Percentiles rank a stretch among this genome's conserved stretches.
These are phyloP conservation scores for Trifolium dubium DNA, from an alignment of 306 rosid species.

Conservation along the genomic window DNA sequence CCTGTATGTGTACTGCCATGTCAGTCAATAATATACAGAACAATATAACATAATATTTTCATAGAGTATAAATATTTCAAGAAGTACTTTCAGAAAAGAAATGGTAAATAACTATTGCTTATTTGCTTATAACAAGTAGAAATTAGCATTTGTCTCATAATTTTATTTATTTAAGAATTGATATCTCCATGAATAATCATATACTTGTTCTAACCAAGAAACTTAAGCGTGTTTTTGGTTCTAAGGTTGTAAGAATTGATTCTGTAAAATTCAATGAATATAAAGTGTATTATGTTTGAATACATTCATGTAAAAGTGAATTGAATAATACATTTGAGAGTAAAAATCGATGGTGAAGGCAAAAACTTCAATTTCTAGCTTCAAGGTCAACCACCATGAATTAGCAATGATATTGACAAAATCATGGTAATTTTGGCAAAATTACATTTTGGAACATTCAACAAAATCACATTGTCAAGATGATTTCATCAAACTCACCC, in stretches of 20 bases:
- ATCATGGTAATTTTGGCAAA: too few relatives aligned
- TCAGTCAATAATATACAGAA: not conserved
- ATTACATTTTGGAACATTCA: too few relatives aligned
- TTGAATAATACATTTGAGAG: not conserved
- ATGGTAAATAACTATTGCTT: not conserved
- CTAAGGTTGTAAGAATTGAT: not conserved
- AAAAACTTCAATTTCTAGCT: not conserved
- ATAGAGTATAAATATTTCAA: not conserved
- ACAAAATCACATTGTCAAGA: too few relatives aligned
- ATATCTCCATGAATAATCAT: not conserved
- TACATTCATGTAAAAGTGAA: not conserved
- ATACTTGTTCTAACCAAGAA: not conserved
- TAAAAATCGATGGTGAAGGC: not conserved
- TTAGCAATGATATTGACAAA: too few relatives aligned
- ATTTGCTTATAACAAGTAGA: not conserved
- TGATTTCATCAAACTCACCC: too few relatives aligned
- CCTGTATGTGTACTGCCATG: conserved; percentile 46
- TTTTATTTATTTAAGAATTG: not conserved
- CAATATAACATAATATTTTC: not conserved
- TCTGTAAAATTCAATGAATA: not conserved
- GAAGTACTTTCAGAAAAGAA: not conserved
- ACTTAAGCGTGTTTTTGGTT: not conserved
- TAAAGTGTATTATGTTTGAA: not conserved
- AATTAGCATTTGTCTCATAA: not conserved
- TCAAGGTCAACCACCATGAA: not conserved